These are phyloP conservation scores for Pythium phragmiticola DNA, from an alignment of 352 stramenopile genomes.

Conservation along the genomic window DNA sequence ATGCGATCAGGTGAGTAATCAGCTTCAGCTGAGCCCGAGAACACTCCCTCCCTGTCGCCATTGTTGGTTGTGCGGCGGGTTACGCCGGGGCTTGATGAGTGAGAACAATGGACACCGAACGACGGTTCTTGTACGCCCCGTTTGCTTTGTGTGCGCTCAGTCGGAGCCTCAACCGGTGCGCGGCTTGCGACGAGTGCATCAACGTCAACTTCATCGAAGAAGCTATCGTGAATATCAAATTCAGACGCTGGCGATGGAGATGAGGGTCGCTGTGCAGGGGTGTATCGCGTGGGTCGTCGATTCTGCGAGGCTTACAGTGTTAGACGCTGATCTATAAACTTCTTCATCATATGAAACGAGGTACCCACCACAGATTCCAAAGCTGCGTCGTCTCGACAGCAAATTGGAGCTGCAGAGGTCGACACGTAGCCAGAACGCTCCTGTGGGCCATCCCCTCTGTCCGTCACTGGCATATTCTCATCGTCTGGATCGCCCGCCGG, in stretches of 20 bases:
- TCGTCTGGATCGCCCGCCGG: constrained; percentile 13
- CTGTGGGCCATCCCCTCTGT: constrained; percentile 3
- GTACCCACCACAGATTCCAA: constrained; percentile 1
- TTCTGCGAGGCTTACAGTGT: not conserved
- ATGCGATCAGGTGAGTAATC: constrained; percentile 22
- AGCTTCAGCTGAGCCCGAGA: not conserved
- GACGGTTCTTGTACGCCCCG: not conserved
- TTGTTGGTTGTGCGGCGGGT: not conserved
- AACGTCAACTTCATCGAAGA: constrained; percentile 30
- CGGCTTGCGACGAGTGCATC: constrained; percentile 26
- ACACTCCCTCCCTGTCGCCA: not conserved
- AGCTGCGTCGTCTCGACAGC: not conserved
- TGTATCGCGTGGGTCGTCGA: not conserved
- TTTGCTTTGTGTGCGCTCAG: not conserved
- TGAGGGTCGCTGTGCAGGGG: not conserved
- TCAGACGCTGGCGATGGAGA: constrained; percentile 14
- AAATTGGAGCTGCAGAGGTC: not conserved
- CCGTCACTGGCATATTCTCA: constrained; percentile 21
- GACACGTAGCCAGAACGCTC: not conserved
- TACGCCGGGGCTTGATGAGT: not conserved
- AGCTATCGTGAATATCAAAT: constrained; percentile 22
- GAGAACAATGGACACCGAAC: not conserved
- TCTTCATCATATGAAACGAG: not conserved
- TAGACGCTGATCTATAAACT: not conserved
- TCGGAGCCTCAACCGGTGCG: not conserved